Evolutionary conservation across 2,329 filamentous ascomycete species (phyloP).

Genomic region (Chrysosporium keratinophilum): DNA sequence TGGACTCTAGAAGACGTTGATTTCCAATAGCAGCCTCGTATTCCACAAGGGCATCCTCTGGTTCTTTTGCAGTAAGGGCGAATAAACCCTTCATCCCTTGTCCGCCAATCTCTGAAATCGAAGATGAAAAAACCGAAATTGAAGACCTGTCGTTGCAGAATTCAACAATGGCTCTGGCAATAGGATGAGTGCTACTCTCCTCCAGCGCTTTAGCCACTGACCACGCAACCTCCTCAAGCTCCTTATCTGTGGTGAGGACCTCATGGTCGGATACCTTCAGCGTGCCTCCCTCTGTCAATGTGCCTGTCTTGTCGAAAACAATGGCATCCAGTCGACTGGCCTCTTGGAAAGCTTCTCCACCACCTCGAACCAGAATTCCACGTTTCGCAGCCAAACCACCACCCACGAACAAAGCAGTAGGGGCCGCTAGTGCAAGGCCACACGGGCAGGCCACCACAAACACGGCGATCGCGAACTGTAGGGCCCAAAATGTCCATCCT

Average conservation of each 20-base stretch:
- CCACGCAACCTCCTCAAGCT: slow-evolving; percentile 34
- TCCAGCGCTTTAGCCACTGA: slow-evolving; percentile 44
- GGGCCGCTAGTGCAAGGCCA: slow-evolving; percentile 72
- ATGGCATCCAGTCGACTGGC: slow-evolving; percentile 67
- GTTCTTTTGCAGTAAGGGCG: slow-evolving; percentile 22
- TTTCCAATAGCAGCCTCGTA: slow-evolving; percentile 49
- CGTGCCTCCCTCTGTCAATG: slow-evolving; percentile 58
- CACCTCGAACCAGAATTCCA: slow-evolving; percentile 73
- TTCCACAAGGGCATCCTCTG: slow-evolving; percentile 18
- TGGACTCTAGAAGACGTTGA: slow-evolving; percentile 39
- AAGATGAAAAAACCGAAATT: slow-evolving; percentile 22
- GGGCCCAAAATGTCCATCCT: slow-evolving; percentile 43
- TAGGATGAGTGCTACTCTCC: slow-evolving; percentile 50
- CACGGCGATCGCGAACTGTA: slow-evolving; percentile 65
- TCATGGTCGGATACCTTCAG: slow-evolving; percentile 46
- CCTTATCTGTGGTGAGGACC: slow-evolving; percentile 28
- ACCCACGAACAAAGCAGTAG: slow-evolving; percentile 76
- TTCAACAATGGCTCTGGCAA: slow-evolving; percentile 45
- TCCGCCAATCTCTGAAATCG: slow-evolving; percentile 46
- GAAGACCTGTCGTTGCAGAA: slow-evolving; percentile 36
- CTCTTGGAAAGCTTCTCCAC: slow-evolving; percentile 77
- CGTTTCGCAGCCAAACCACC: slow-evolving; percentile 67
- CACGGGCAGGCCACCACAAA: slow-evolving; percentile 83
- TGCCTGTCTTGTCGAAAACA: slow-evolving; percentile 84
- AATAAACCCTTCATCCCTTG: slow-evolving; percentile 49